phyloP scores from a whole-genome alignment of 352 stramenopile species.

The Globisporangium emineosum region DNA sequence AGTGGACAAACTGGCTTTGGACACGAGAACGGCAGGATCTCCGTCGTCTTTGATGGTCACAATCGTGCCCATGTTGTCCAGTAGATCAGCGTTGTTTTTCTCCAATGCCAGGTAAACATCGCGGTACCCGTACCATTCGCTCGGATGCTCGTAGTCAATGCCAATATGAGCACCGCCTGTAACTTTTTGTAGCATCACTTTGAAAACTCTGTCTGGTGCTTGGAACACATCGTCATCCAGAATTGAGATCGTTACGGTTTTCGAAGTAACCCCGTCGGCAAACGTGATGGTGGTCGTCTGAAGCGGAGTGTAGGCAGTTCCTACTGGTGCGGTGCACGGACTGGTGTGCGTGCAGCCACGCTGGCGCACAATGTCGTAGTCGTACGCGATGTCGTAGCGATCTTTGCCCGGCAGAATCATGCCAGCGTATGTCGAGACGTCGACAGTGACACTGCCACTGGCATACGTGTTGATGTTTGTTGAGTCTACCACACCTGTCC shows the following conservation, averaged over 20 bases:
- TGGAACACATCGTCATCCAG: constrained; percentile 60
- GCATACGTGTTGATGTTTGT: constrained; percentile 60
- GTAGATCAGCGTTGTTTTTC: constrained; percentile 26
- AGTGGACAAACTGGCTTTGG: constrained; percentile 56
- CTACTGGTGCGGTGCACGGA: constrained; percentile 47
- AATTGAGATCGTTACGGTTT: constrained; percentile 49
- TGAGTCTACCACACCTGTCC: constrained; percentile 42
- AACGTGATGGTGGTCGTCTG: constrained; percentile 48
- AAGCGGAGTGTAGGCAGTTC: constrained; percentile 46
- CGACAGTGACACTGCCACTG: constrained; percentile 46
- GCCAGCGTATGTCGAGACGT: constrained; percentile 56
- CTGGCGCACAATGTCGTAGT: constrained; percentile 48
- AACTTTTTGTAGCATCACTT: constrained; percentile 47
- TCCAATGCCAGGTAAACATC: constrained; percentile 42
- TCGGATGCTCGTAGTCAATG: constrained; percentile 56
- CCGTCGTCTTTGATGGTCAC: constrained; percentile 67
- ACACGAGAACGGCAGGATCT: constrained; percentile 59
- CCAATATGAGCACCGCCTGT: constrained; percentile 52
- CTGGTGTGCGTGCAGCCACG: constrained; percentile 62
- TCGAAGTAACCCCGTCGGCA: constrained; percentile 36
- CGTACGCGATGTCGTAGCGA: constrained; percentile 47
- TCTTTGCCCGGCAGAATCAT: constrained; percentile 44
- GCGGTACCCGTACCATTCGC: constrained; percentile 44
- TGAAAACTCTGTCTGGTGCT: constrained; percentile 63
- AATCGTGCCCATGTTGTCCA: constrained; percentile 63